Evolutionary conservation across 768 basidiomycete genomes (phyloP), one percentile per base, ranked within the genome.

Genomic region (Zangia roseola): DNA sequence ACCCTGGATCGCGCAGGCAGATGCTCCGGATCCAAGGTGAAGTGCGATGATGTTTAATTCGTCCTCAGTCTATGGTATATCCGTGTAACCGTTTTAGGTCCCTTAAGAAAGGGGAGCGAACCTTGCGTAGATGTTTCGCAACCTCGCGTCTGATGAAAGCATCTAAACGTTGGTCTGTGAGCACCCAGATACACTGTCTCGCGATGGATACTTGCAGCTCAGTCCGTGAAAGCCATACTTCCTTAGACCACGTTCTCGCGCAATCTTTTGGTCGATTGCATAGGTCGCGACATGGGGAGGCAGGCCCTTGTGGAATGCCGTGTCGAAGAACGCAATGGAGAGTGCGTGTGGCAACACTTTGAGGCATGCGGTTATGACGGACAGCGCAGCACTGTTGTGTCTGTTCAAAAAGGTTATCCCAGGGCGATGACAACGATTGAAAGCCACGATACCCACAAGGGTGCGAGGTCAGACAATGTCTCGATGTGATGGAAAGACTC

Each of bases 221-320:
- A 93, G 63, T 3, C 94, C 94, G 59, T 97, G 94, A 67, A 94
- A 94, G 16, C 94, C 94, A 60, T 94, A 95, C 67, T 92, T 94
- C 63, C 82, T 82, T 38, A 95, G 74, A 1, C 88, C 86, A 38
- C 82, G 81, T 37, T 79, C 69, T 33, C 72, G 72, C 0, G 87
- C 81, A 37, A 86, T 69, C 9, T 70, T 61, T 56, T 79, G 86
- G 53, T 86, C 71, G 44, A 95, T 84, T 0, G 91, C 82, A 61
- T 93, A 94, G 43, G 81, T 86, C 33, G 86, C 79, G 45, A 94
- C 82, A 59, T 92, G 84, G 5, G 69, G 57, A 0, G 91, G 90
- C 14, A 97, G 78, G 10, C 87, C 77, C 40, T 75, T 76, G 67
- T 95, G 90, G 69, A 92, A 92, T 5, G 88, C 77, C 0, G 91